Base-by-base conservation (phyloP, 1,284 basidiomycete genomes). In the Neolentinus lepideus region DNA sequence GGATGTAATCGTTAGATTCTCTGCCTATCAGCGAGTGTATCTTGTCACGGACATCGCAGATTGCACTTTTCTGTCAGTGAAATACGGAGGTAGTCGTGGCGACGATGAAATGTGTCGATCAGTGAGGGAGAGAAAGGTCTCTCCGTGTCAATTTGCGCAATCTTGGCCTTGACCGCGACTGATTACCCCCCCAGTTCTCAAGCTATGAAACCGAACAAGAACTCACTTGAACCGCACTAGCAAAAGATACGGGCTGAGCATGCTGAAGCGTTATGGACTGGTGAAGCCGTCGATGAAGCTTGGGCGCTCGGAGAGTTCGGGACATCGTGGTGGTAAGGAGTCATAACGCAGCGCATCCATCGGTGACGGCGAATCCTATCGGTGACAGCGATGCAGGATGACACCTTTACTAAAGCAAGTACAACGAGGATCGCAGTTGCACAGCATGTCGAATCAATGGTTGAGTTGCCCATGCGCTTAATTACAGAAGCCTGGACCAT, bases 11-110 rank as follows among this genome's bases (percentile, higher is more conserved):
- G 14, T 19, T 51, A 55, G 16, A 26, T 36, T 38, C 62, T 47
- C 16, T 31, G 43, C 25, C 21, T 14, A 1, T 27, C 43, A 26
- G 22, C 38, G 2, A 47, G 26, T 22, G 43, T 38, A 35, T 27
- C 58, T 24, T 10, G 35, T 33, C 25, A 72, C 80, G 56, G 62
- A 88, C 92, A 94, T 70, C 92, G 79, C 54, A 95, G 72, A 70
- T 94, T 94, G 69, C 93, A 95, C 57, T 83, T 76, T 68, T 95
- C 92, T 0, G 92, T 94, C 45, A 94, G 72, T 2, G 90, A 92
- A 57, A 94, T 91, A 50, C 92, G 80, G 14, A 94, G 77, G 67
- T 94, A 94, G 67, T 90, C 85, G 67, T 94, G 92, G 54, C 72
- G 75, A 33, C 90, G 76, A 22, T 76, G 69, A 66, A 85, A 91